Evolutionary conservation across 768 basidiomycete genomes (phyloP).

Genomic region (Coprinopsis sp.): DNA sequence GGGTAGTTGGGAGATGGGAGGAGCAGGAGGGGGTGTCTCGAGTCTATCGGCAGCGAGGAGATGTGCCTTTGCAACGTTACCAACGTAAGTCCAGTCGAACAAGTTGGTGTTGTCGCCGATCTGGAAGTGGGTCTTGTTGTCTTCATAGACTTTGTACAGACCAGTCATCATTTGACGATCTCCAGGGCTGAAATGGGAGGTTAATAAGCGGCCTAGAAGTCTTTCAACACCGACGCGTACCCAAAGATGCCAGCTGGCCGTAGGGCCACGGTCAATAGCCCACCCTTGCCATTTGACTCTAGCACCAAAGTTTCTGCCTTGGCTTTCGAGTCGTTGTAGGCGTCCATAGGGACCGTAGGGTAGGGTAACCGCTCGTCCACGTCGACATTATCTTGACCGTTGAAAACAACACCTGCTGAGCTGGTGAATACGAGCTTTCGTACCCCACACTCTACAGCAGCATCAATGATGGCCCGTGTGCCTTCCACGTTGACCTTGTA

Average conservation of each 20-base stretch:
- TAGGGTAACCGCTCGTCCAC: conserved; percentile 83
- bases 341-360: conserved; percentile 74
- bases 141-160: conserved; percentile 73
- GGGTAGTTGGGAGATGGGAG: conserved; percentile 32
- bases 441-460: conserved; percentile 68
- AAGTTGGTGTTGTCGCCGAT: conserved; percentile 91
- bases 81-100: conserved; percentile 96
- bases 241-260: conserved; percentile 96
- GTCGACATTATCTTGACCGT: conserved; percentile 74
- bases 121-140: conserved; percentile 86
- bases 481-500: conserved; percentile 94
- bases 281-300: conserved; percentile 79
- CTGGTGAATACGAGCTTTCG: conserved; percentile 91
- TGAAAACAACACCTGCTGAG: conserved; percentile 87
- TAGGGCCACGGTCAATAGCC: conserved; percentile 83
- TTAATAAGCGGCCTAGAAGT: conserved; percentile 3
- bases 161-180: conserved; percentile 84
- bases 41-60: conserved; percentile 91
- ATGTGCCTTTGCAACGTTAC: conserved; percentile 92
- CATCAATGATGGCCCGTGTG: conserved; percentile 78
- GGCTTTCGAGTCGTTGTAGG: conserved; percentile 93
- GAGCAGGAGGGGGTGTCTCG: conserved; percentile 42
- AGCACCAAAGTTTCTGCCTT: conserved; percentile 82
- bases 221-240: conserved; percentile 36
- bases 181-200: conserved; percentile 62